Evolutionary conservation across 257 asterid genomes (phyloP), one percentile per base, ranked within the genome.

Genomic region (Penstemon barbatus): DNA sequence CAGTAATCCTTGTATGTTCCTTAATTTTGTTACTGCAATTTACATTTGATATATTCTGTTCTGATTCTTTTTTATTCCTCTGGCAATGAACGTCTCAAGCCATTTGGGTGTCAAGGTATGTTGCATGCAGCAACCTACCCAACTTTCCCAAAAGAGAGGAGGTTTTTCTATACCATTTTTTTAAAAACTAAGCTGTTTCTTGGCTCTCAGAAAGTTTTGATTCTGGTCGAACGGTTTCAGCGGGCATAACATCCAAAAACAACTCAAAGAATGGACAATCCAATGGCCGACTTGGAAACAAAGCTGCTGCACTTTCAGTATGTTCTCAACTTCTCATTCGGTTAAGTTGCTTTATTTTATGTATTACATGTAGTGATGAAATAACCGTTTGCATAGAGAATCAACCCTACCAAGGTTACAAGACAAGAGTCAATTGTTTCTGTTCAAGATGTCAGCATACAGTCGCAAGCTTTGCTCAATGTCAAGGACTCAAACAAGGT

Each of bases 401-500:
- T 82, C 78, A 67, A 75, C 71, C 84, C 90, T 54, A 63, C 88
- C 63, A 94, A 86, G 83, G 92, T 89, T 70, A 77, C 95, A 49
- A 85, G 91, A 77, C 97, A 87, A 73, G 97, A 91, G 57, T 72
- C 92, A 6, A 74, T 86, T 56, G 63, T 81, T 85, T 85, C 97
- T 60, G 80, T 91, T 75, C 99, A 88, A 75, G 99, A 93, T 69
- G 83, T 91, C 71, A 84, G 80, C 77, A 63, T 83, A 63, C 97
- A 87, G 81, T 89, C 97, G 51, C 99, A 89, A 67, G 83, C 97
- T 66, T 77, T 94, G 81, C 82, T 94, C 62, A 84, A 67, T 78
- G 78, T 87, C 63, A 94, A 83, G 83, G 99, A 94, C 69, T 91
- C 99, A 41, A 89, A 89, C 85, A 94, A 94, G 97, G 94, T 85